A percentile compares a stretch with the other conserved stretches of the same genome.
phyloP scores from a whole-genome alignment of 2,329 filamentous ascomycete species.

The Allantophomopsis cytisporea region DNA sequence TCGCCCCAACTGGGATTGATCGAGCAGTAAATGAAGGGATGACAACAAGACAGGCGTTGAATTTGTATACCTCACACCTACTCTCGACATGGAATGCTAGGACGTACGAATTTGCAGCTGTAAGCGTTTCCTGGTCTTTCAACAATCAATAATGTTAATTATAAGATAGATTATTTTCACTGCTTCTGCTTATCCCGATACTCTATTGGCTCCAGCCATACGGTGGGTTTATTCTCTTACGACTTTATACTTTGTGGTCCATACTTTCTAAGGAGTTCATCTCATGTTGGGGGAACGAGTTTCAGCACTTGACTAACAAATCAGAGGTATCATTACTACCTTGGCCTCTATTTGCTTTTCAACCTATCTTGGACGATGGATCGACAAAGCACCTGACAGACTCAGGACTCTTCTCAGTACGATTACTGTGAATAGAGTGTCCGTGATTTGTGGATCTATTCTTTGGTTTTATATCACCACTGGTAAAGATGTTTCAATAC shows the following conservation, averaged over 20 bases:
- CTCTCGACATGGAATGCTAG: slow-evolving; percentile 44
- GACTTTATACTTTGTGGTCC: neutral
- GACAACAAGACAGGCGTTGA: slow-evolving; percentile 20
- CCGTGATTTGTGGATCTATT: slow-evolving; percentile 24
- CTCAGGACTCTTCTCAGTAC: slow-evolving; percentile 26
- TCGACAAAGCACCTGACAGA: slow-evolving; percentile 24
- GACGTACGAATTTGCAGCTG: slow-evolving; percentile 36
- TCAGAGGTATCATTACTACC: slow-evolving; percentile 19
- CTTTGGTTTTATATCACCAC: slow-evolving; percentile 24
- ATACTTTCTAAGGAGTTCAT: slow-evolving; percentile 2
- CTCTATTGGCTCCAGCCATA: slow-evolving; percentile 23
- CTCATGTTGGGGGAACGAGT: slow-evolving; percentile 5
- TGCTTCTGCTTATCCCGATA: slow-evolving; percentile 29
- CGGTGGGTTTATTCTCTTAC: slow-evolving; percentile 16
- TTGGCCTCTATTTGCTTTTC: slow-evolving; percentile 26
- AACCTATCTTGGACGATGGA: slow-evolving; percentile 25
- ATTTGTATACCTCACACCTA: slow-evolving; percentile 36
- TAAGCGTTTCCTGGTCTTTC: slow-evolving; percentile 17
- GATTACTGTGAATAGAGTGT: slow-evolving; percentile 24
- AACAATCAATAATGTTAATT: slow-evolving; percentile 11
- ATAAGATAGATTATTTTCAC: slow-evolving; percentile 31
- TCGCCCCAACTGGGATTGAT: too few species aligned
- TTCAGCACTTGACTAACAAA: slow-evolving; percentile 1
- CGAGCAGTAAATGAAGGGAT: slow-evolving; percentile 7
- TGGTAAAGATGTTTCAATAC: slow-evolving; percentile 5